Evolutionary conservation across 192 early-diverging fungal genomes (phyloP).

Genomic region (Oehlia diaphana): DNA sequence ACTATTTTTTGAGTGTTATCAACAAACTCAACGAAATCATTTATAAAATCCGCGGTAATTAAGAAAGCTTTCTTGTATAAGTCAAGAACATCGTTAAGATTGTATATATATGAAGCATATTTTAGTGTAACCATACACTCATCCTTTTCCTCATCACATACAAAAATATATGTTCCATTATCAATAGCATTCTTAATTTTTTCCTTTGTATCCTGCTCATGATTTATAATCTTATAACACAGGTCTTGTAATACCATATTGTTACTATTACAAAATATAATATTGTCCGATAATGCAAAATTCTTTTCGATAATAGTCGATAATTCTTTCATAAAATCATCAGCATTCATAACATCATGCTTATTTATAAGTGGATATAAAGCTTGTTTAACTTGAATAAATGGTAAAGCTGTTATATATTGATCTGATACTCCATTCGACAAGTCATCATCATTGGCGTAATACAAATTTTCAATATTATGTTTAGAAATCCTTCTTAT

Average conservation of each 20-base stretch:
- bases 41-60: not conserved
- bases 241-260: too few relatives aligned
- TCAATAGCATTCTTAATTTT: not conserved
- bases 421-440: conserved; percentile 23
- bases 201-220: too few relatives aligned
- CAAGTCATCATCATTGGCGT: conserved; percentile 13
- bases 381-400: conserved; percentile 26
- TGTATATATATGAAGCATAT: not conserved
- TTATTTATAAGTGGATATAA: conserved; percentile 9
- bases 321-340: conserved; percentile 1
- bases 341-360: not conserved
- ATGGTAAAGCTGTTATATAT: conserved; percentile 10
- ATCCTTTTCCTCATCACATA: not conserved
- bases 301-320: conserved; percentile 2
- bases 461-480: conserved; percentile 14
- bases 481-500: not conserved
- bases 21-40: conserved; percentile 15
- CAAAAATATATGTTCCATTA: conserved; percentile 24
- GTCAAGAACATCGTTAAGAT: not conserved
- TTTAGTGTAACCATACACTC: conserved; percentile 9
- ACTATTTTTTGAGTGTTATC: conserved; percentile 20
- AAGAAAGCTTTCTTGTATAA: not conserved
- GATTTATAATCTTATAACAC: too few relatives aligned
- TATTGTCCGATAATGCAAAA: too few relatives aligned
- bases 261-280: too few relatives aligned